phyloP scores from a whole-genome alignment of 2,329 filamentous ascomycete species.

The Aphanoascus verrucosus region DNA sequence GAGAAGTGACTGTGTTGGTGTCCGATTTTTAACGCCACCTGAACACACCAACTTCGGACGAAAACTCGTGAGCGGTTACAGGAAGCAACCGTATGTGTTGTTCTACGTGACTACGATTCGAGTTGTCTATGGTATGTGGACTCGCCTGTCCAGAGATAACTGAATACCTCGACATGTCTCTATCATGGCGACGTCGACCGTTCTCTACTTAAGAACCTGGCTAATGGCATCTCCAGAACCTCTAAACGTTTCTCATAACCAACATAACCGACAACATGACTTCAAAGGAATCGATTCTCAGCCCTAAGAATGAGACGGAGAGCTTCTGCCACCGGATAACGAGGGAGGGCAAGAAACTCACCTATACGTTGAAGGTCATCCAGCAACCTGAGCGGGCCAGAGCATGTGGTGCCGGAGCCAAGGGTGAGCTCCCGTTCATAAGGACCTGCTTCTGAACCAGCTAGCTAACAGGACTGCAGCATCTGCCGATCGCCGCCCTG shows the following conservation, averaged over 20 bases:
- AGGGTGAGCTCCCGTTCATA: conserved; percentile 48
- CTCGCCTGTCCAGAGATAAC: no score
- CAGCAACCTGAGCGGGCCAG: conserved; percentile 90
- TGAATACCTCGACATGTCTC: no score
- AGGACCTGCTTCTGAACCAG: neutral
- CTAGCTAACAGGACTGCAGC: conserved; percentile 38
- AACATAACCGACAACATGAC: conserved; percentile 32
- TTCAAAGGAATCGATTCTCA: conserved; percentile 26
- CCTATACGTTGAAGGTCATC: conserved; percentile 73
- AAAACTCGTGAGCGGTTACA: no score
- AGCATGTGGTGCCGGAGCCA: conserved; percentile 89
- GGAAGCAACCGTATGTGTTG: no score
- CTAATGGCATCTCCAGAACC: neutral
- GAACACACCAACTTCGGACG: no score
- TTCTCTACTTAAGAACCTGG: neutral
- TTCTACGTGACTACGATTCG: no score
- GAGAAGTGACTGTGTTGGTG: no score
- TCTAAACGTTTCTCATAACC: neutral
- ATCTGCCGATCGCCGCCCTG: conserved; percentile 77
- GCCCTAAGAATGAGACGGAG: conserved; percentile 46
- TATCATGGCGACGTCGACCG: neutral
- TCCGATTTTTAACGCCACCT: no score
- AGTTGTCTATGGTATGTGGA: no score
- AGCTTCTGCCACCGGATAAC: conserved; percentile 50
- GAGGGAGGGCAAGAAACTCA: conserved; percentile 63